Evolutionary conservation across 2,329 filamentous ascomycete genomes (phyloP).

Genomic region (Pseudocercospora musae): DNA sequence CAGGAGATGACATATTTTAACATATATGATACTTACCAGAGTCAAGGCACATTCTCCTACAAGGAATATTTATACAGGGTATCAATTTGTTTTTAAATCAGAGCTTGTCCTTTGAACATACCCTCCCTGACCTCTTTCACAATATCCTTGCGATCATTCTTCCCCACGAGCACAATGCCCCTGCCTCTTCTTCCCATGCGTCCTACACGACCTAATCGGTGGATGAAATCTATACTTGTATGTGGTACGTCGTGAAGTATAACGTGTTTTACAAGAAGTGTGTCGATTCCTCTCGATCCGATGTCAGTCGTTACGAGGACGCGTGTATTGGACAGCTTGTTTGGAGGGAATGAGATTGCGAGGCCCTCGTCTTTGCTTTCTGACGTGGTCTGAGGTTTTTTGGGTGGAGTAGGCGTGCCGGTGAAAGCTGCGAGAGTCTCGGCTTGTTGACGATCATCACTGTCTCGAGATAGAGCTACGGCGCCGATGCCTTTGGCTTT

Average conservation of each 20-base stretch:
- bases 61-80: background rate
- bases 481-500: slow-evolving; percentile 84
- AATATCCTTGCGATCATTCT: slow-evolving; percentile 82
- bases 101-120: slow-evolving; percentile 50
- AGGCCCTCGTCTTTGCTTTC: background rate
- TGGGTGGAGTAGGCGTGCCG: slow-evolving; percentile 15
- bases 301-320: slow-evolving; percentile 94
- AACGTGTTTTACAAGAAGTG: slow-evolving; percentile 83
- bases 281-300: slow-evolving; percentile 90
- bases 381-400: slow-evolving; percentile 1
- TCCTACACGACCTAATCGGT: slow-evolving; percentile 85
- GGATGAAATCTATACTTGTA: slow-evolving; percentile 96
- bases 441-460: slow-evolving; percentile 69
- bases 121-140: slow-evolving; percentile 86
- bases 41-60: background rate
- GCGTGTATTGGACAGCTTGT: slow-evolving; percentile 71
- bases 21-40: too few relatives aligned
- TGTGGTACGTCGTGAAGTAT: slow-evolving; percentile 97
- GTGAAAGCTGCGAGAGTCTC: slow-evolving; percentile 78
- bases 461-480: slow-evolving; percentile 79
- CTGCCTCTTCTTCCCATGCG: slow-evolving; percentile 88
- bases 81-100: slow-evolving; percentile 40
- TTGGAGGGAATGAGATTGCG: slow-evolving; percentile 19
- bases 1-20: too few relatives aligned
- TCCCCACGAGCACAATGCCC: slow-evolving; percentile 86